Conservation (phyloP, 2,329 filamentous ascomycete species). For the Xenosphaeropsis pyriputrescens region DNA sequence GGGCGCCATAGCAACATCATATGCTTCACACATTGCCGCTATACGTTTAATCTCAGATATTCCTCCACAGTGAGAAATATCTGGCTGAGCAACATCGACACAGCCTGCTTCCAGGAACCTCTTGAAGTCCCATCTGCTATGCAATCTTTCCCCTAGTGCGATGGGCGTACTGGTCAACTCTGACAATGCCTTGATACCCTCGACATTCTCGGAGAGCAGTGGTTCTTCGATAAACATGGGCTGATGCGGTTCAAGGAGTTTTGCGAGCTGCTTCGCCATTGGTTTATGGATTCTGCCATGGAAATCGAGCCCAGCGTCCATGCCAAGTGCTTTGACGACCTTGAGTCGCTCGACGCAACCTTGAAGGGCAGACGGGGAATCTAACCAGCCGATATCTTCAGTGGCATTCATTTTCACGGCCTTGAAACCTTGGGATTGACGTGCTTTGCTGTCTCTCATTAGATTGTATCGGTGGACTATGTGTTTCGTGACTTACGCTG, state of each 20-base stretch:
- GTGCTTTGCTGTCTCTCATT: slow-evolving; percentile 28
- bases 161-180: slow-evolving; percentile 46
- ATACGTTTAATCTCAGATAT: slow-evolving; percentile 59
- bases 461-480: neutral
- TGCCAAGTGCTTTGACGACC: slow-evolving; percentile 51
- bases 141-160: slow-evolving; percentile 57
- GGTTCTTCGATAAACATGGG: slow-evolving; percentile 70
- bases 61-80: slow-evolving; percentile 57
- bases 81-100: slow-evolving; percentile 60
- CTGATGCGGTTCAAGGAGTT: slow-evolving; percentile 47
- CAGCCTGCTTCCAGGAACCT: slow-evolving; percentile 54
- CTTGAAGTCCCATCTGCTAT: slow-evolving; percentile 60
- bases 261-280: slow-evolving; percentile 68
- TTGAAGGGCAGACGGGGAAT: slow-evolving; percentile 50
- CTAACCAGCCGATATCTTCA: slow-evolving; percentile 62
- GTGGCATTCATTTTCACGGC: slow-evolving; percentile 71
- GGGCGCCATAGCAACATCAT: slow-evolving; percentile 59
- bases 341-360: slow-evolving; percentile 52
- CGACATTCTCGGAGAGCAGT: slow-evolving; percentile 50
- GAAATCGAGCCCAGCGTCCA: slow-evolving; percentile 65
- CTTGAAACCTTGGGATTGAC: slow-evolving; percentile 46
- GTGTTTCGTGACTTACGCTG: slow-evolving; percentile 31
- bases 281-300: slow-evolving; percentile 64
- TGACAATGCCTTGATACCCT: slow-evolving; percentile 46
- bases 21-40: slow-evolving; percentile 56